phyloP scores from a whole-genome alignment of 495 filamentous ascomycete species.

The Lentithecium fluviatile region DNA sequence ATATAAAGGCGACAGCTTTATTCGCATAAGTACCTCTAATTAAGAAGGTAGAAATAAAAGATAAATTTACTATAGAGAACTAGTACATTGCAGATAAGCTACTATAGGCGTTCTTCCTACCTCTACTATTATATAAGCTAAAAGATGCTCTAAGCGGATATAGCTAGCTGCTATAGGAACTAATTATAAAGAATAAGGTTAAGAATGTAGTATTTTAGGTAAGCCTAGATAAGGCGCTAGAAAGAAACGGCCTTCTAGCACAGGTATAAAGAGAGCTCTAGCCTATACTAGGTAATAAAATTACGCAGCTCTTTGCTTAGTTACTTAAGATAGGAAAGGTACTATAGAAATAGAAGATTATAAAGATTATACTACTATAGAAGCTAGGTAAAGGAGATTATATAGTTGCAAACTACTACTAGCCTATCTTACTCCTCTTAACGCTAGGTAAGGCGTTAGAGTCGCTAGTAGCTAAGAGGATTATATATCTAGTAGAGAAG shows the following conservation, averaged over 20 bases:
- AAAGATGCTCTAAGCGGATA: constrained; percentile 14
- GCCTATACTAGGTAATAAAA: constrained; percentile 22
- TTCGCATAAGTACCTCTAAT: constrained; percentile 11
- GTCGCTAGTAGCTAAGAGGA: constrained; percentile 26
- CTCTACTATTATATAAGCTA: constrained; percentile 11
- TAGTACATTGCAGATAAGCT: constrained; percentile 15
- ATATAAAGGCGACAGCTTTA: constrained; percentile 3
- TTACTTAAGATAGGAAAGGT: constrained; percentile 2
- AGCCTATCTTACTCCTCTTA: constrained; percentile 33
- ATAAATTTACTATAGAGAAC: constrained; percentile 8
- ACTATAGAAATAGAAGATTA: constrained; percentile 20
- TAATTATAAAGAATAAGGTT: constrained; percentile 27
- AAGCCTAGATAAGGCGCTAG: constrained; percentile 28
- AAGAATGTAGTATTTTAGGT: constrained; percentile 19
- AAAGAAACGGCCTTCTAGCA: constrained; percentile 25
- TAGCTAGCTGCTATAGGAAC: constrained; percentile 17
- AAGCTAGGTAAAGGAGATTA: constrained; percentile 30
- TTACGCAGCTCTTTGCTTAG: constrained; percentile 19
- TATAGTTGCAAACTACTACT: constrained; percentile 27
- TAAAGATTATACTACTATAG: constrained; percentile 31
- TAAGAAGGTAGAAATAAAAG: constrained; percentile 9
- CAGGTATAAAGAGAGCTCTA: constrained; percentile 30
- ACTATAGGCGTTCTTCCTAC: constrained; percentile 21
- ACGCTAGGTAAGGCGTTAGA: constrained; percentile 33
- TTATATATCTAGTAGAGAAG: constrained; percentile 25